These are phyloP conservation scores for Ophiostoma perfectum DNA, from an alignment of 2,329 filamentous ascomycete genomes.

Conservation along the genomic window DNA sequence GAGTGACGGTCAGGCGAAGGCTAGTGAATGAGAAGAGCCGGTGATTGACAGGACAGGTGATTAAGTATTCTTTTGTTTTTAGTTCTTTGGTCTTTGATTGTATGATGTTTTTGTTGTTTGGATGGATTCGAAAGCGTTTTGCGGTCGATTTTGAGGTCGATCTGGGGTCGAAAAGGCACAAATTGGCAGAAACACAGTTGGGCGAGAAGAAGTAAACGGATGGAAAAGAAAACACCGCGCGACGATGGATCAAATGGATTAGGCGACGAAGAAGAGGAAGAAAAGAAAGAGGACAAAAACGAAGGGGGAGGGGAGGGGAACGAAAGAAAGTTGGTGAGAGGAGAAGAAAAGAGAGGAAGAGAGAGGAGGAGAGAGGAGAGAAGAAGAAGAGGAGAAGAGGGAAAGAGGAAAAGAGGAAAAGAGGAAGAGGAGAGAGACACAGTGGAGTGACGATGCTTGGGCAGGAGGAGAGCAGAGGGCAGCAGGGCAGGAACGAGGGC, in stretches of 20 bases:
- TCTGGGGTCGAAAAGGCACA: neutral
- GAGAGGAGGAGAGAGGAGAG: neutral
- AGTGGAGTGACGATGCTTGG: conserved; percentile 10
- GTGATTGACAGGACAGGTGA: neutral
- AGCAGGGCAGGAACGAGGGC: neutral
- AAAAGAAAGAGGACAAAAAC: conserved; percentile 11
- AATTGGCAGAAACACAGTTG: conserved; percentile 12
- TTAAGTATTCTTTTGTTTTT: neutral
- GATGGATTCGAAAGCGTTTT: neutral
- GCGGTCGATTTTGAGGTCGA: neutral
- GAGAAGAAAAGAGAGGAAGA: neutral
- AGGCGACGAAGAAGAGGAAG: conserved; percentile 4
- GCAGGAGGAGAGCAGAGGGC: neutral
- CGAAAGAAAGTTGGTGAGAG: conserved; percentile 9
- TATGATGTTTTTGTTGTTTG: neutral
- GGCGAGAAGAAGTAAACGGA: neutral
- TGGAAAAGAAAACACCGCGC: conserved; percentile 1
- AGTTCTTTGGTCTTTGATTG: neutral
- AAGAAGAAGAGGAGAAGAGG: no score
- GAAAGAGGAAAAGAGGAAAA: neutral
- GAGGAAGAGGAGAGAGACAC: no score
- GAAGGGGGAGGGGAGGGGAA: conserved; percentile 15
- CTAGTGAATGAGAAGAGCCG: neutral
- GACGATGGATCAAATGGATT: conserved; percentile 15
- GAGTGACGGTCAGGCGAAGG: neutral